These are phyloP conservation scores for Wickerhamomyces sp. DNA, from an alignment of 1,139 yeast species.

Conservation along the genomic window DNA sequence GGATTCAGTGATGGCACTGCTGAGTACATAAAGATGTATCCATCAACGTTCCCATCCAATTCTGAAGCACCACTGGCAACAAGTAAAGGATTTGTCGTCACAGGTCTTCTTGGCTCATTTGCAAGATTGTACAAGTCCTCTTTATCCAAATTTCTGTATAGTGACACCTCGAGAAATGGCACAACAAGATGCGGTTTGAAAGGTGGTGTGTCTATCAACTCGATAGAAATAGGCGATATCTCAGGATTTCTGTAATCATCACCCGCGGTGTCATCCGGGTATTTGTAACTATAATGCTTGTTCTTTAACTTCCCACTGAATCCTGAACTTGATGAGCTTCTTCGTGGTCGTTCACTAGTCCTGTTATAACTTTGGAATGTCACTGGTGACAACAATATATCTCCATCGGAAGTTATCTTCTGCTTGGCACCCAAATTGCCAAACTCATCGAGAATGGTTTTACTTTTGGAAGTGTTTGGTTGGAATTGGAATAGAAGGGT, in stretches of 20 bases:
- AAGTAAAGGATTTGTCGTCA: slow-evolving; percentile 58
- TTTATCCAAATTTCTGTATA: slow-evolving; percentile 55
- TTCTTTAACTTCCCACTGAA: slow-evolving; percentile 13
- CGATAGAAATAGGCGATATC: slow-evolving; percentile 56
- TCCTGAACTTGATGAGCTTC: slow-evolving; percentile 12
- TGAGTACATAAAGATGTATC: slow-evolving; percentile 63
- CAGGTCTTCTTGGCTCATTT: slow-evolving; percentile 59
- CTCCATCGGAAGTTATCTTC: slow-evolving; percentile 20
- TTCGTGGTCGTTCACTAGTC: slow-evolving; percentile 12
- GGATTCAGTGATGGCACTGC: slow-evolving; percentile 46
- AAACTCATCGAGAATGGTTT: slow-evolving; percentile 46
- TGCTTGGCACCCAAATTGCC: slow-evolving; percentile 28
- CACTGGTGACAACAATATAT: slow-evolving; percentile 28
- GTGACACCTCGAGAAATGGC: slow-evolving; percentile 68
- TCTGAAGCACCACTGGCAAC: slow-evolving; percentile 79
- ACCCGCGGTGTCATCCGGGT: slow-evolving; percentile 15
- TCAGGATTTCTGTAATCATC: slow-evolving; percentile 36
- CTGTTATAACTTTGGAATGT: slow-evolving; percentile 30
- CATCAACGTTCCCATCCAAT: slow-evolving; percentile 67
- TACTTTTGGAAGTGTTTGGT: slow-evolving; percentile 36
- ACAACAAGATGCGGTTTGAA: slow-evolving; percentile 60
- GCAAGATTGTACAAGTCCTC: slow-evolving; percentile 58
- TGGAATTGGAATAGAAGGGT: slow-evolving; percentile 51
- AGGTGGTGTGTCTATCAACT: slow-evolving; percentile 69
- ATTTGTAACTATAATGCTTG: slow-evolving; percentile 20